Conservation (phyloP, 2,329 filamentous ascomycete species). For the Parastagonospora avenae region DNA sequence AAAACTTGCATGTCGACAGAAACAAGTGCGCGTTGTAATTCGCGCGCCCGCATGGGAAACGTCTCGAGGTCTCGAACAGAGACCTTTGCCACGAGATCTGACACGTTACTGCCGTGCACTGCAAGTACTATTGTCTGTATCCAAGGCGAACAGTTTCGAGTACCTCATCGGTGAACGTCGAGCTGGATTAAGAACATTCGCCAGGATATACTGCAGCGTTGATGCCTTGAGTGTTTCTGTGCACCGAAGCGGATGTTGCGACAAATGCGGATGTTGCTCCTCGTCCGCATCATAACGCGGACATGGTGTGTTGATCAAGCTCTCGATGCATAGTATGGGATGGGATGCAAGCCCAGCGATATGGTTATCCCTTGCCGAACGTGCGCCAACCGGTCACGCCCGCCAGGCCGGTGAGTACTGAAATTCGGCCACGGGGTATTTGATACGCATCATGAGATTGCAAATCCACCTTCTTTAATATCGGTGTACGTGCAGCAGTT, state of each 20-base stretch:
- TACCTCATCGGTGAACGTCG: constrained; percentile 18
- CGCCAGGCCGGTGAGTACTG: constrained; percentile 18
- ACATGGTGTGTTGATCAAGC: constrained; percentile 5
- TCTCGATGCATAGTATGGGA: neutral
- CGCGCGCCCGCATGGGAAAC: constrained; percentile 19
- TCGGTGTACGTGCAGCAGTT: constrained; percentile 20
- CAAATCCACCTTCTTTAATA: constrained; percentile 6
- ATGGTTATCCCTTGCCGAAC: constrained; percentile 15
- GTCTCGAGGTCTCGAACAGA: constrained; percentile 22
- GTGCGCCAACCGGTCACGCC: constrained; percentile 13
- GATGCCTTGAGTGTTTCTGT: constrained; percentile 12
- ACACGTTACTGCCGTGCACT: constrained; percentile 11
- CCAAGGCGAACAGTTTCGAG: constrained; percentile 13
- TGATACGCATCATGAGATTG: constrained; percentile 8
- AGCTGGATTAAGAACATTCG: constrained; percentile 25
- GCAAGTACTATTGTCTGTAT: constrained; percentile 16
- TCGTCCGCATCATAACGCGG: constrained; percentile 2
- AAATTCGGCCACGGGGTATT: constrained; percentile 5
- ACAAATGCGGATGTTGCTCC: constrained; percentile 11
- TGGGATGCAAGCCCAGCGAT: constrained; percentile 8
- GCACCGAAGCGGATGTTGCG: constrained; percentile 1
- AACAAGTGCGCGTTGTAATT: constrained; percentile 15
- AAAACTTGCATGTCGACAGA: constrained; percentile 31
- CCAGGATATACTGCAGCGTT: constrained; percentile 11
- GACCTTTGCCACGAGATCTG: constrained; percentile 31